These are phyloP conservation scores for Globisporangium irregulare DNA, from an alignment of 352 stramenopile species.

Conservation along the genomic window DNA sequence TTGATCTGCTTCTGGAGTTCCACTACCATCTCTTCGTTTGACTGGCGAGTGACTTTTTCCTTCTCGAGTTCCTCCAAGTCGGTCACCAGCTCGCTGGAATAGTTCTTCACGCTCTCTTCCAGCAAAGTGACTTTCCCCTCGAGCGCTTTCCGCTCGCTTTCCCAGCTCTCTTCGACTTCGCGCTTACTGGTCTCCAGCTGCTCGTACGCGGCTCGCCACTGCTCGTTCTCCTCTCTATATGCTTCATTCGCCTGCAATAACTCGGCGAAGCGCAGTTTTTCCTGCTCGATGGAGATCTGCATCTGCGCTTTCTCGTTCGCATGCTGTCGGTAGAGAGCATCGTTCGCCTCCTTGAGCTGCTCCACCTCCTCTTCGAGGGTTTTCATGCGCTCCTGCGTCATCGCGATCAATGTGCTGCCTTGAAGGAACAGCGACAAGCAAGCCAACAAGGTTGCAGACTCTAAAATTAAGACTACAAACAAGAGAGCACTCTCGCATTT, in stretches of 20 bases:
- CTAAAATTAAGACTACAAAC: neutral
- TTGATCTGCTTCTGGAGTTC: slow-evolving; percentile 52
- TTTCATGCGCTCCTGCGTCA: slow-evolving; percentile 31
- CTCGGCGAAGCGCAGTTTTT: slow-evolving; percentile 43
- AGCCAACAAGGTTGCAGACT: neutral
- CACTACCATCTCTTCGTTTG: slow-evolving; percentile 33
- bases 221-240: slow-evolving; percentile 54
- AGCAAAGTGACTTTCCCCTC: slow-evolving; percentile 51
- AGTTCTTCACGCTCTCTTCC: slow-evolving; percentile 48
- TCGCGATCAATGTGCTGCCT: neutral
- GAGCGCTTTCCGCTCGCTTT: slow-evolving; percentile 41
- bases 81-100: slow-evolving; percentile 41
- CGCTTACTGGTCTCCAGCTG: slow-evolving; percentile 48
- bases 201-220: slow-evolving; percentile 61
- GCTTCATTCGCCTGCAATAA: slow-evolving; percentile 38
- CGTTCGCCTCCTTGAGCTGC: slow-evolving; percentile 50
- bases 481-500: neutral
- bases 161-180: slow-evolving; percentile 43
- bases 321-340: slow-evolving; percentile 59
- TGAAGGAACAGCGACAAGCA: neutral
- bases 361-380: slow-evolving; percentile 50
- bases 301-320: slow-evolving; percentile 78
- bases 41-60: slow-evolving; percentile 29
- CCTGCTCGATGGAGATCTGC: slow-evolving; percentile 68
- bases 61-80: slow-evolving; percentile 57